Percentiles rank a stretch among this genome's conserved stretches.
Evolutionary conservation across 116 monocot species (phyloP).

Genomic region (Trichopus zeylanicus): DNA sequence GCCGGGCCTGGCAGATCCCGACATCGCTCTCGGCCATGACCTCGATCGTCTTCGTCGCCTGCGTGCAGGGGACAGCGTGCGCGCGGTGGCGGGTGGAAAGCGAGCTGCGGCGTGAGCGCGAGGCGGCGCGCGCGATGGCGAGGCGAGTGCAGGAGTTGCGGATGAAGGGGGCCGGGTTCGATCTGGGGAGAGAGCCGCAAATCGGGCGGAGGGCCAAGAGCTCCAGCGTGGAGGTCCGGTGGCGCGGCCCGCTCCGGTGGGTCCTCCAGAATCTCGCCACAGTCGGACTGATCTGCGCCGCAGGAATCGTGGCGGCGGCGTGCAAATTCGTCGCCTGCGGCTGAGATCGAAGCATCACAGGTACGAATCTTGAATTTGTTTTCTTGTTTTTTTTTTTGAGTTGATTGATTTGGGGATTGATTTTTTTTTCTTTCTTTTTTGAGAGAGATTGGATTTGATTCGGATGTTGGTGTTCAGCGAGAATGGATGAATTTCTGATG

Average conservation of each 20-base stretch:
- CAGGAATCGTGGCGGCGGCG: constrained; percentile 36
- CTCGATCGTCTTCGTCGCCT: constrained; percentile 41
- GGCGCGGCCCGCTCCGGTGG: constrained; percentile 27
- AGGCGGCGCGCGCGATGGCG: constrained; percentile 52
- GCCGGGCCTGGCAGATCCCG: constrained; percentile 69
- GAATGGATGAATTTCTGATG: too few relatives aligned
- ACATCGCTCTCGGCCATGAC: constrained; percentile 44
- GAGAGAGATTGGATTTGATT: too few relatives aligned
- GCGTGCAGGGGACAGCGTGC: constrained; percentile 46
- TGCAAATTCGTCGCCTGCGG: constrained; percentile 61
- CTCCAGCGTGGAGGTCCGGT: constrained; percentile 65
- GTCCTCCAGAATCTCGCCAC: neutral
- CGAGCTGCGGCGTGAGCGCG: constrained; percentile 41
- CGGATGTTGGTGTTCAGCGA: too few relatives aligned
- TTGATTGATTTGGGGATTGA: too few relatives aligned
- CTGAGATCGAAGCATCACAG: too few relatives aligned
- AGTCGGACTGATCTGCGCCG: constrained; percentile 27
- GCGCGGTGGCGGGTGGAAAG: constrained; percentile 39
- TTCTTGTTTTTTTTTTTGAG: too few relatives aligned
- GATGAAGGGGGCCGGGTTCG: constrained; percentile 91
- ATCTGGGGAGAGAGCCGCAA: constrained; percentile 56
- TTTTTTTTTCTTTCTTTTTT: too few relatives aligned
- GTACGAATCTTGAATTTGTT: too few relatives aligned
- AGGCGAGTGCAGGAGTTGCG: constrained; percentile 76
- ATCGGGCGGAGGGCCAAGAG: constrained; percentile 45